These are phyloP conservation scores for Scheffersomyces titani DNA, from an alignment of 1,139 yeast species.

Conservation along the genomic window DNA sequence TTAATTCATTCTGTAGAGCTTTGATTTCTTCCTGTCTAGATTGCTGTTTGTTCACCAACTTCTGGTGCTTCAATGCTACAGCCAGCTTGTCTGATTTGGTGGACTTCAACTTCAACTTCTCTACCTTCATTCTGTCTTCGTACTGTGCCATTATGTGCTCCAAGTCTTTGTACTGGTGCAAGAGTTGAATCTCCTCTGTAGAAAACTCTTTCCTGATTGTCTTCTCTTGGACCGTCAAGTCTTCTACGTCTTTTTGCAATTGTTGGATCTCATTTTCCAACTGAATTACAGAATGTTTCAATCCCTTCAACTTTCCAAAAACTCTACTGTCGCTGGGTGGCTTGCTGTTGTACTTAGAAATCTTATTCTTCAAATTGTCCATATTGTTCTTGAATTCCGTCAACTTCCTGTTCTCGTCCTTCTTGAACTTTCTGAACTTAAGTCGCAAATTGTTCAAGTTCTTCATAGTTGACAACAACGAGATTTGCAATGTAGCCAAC, in stretches of 20 bases:
- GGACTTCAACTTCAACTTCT: conserved; percentile 23
- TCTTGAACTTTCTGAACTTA: conserved; percentile 59
- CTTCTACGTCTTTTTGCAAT: conserved; percentile 23
- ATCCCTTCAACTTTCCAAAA: conserved; percentile 43
- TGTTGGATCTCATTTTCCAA: conserved; percentile 38
- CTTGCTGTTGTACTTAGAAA: conserved; percentile 36
- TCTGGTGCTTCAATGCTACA: conserved; percentile 25
- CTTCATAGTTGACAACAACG: conserved; percentile 61
- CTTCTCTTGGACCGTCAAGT: conserved; percentile 17
- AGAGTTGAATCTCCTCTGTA: conserved; percentile 20
- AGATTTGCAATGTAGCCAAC: conserved; percentile 59
- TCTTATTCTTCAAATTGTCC: conserved; percentile 53
- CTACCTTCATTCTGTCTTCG: conserved; percentile 26
- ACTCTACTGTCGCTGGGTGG: conserved; percentile 29
- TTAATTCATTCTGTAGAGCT: conserved; percentile 29
- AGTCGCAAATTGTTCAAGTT: conserved; percentile 51
- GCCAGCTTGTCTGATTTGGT: conserved; percentile 24
- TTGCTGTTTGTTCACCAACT: conserved; percentile 26
- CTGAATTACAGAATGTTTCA: conserved; percentile 43
- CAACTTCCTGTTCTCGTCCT: conserved; percentile 60
- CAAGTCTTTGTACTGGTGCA: conserved; percentile 23
- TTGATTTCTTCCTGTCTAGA: conserved; percentile 27
- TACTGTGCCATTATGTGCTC: conserved; percentile 25
- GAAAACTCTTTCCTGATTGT: conserved; percentile 19
- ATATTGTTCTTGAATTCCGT: conserved; percentile 57